Conservation (phyloP, 1,284 basidiomycete genomes). For the Ceratobasidium sp. region DNA sequence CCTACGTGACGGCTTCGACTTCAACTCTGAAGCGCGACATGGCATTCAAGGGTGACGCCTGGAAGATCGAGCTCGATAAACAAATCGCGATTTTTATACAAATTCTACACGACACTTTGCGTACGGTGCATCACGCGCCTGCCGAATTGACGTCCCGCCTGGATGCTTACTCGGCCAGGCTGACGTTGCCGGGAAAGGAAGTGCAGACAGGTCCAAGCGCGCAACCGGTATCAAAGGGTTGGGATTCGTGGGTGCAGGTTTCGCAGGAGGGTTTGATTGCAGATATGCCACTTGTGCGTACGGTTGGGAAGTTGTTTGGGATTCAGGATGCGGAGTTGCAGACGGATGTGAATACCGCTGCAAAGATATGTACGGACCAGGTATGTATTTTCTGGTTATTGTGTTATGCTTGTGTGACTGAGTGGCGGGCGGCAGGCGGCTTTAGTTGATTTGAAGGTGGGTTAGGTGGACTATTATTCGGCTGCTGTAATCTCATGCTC, state of each 20-base stretch:
- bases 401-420: slow-evolving; percentile 30
- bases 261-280: slow-evolving; percentile 64
- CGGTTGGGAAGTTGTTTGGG: slow-evolving; percentile 82
- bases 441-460: slow-evolving; percentile 84
- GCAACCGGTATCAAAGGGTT: background rate
- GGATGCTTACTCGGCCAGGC: slow-evolving; percentile 86
- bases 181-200: slow-evolving; percentile 66
- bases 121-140: slow-evolving; percentile 79
- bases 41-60: slow-evolving; percentile 79
- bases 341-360: slow-evolving; percentile 79
- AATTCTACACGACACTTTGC: slow-evolving; percentile 85
- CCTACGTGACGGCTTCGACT: slow-evolving; percentile 93
- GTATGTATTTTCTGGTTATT: slow-evolving; percentile 59
- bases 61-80: slow-evolving; percentile 93
- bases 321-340: slow-evolving; percentile 76
- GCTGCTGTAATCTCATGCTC: slow-evolving; percentile 1
- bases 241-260: slow-evolving; percentile 49
- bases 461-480: slow-evolving; percentile 43
- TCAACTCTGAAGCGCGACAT: slow-evolving; percentile 87
- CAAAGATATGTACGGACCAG: slow-evolving; percentile 83
- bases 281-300: slow-evolving; percentile 82
- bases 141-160: slow-evolving; percentile 86
- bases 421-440: slow-evolving; percentile 71
- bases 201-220: slow-evolving; percentile 53
- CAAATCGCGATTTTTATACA: slow-evolving; percentile 91